Percentiles rank a stretch among this genome's conserved stretches.
Evolutionary conservation across 495 filamentous ascomycete genomes (phyloP).

Genomic region (Neurospora sp.): DNA sequence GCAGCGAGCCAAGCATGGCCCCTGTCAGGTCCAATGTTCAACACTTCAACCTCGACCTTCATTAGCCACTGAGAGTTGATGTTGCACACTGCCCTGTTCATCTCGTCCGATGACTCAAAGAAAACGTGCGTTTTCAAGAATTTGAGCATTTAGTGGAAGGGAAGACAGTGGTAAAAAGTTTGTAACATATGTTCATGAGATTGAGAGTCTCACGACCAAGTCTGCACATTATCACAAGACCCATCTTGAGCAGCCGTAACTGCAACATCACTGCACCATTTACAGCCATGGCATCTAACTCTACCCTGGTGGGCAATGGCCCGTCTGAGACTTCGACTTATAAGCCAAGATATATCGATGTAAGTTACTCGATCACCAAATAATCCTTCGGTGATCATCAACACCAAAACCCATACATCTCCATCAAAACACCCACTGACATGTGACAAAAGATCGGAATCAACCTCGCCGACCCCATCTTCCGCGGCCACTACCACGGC

Average conservation of each 20-base stretch:
- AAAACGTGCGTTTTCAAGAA: neutral
- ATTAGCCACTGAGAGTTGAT: neutral
- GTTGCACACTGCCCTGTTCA: neutral
- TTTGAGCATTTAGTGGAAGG: too few relatives aligned
- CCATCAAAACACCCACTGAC: neutral
- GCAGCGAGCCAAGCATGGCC: neutral
- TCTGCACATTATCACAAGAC: constrained; percentile 4
- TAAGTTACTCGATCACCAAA: too few relatives aligned
- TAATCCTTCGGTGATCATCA: too few relatives aligned
- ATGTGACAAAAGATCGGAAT: constrained; percentile 59
- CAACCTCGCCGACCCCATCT: constrained; percentile 85
- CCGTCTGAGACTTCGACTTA: constrained; percentile 13
- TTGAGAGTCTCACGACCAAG: neutral
- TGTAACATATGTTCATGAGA: constrained; percentile 9
- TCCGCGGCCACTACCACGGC: constrained; percentile 72
- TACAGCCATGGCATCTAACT: constrained; percentile 10
- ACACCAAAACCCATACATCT: too few relatives aligned
- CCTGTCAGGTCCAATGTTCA: neutral
- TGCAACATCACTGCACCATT: neutral
- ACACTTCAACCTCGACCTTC: neutral
- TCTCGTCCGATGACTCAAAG: neutral
- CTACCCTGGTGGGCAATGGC: neutral
- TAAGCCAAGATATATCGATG: constrained; percentile 50
- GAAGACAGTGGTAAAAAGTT: too few relatives aligned
- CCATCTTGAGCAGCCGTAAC: neutral